Base-by-base conservation (phyloP, 192 early-diverging fungal species). In the Chytriomyces sp. region DNA sequence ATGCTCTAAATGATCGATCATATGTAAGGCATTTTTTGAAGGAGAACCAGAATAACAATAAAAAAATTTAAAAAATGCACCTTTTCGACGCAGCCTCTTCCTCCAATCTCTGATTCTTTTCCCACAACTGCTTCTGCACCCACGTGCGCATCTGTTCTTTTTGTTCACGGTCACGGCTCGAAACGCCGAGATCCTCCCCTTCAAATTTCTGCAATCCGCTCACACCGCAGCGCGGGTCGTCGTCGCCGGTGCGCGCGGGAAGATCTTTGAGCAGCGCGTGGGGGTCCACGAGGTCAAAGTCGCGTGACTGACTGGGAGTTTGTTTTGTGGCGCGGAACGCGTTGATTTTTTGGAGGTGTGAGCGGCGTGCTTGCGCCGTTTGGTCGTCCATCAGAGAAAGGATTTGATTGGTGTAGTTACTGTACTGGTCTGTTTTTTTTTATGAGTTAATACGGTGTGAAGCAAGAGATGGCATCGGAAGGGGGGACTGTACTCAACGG, bases 251-350 rank as follows among this genome's bases (percentile, higher is more conserved):
- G n/a, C 87, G 79, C n/a, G 85, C 85, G 5, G 88, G 88, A 5
- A 67, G 57, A 53, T 89, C 87, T 7, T 86, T 87, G 43, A 63
- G 59, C 5, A 87, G 72, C 11, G 82, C 83, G 7, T 77, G 16
- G 20, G 87, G 88, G 59, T 89, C 86, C 73, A 86, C 83, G 6
- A 89, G 80, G 77, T 89, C 87, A 64, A 85, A 89, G 65, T 89
- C 88, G 10, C 88, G 78, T 10, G 86, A 80, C 64, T 84, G 83
- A 59, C 63, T 24, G 18, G 84, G 79, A 20, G 82, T 61, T 59
- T 89, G 86, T 46, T 89, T 62, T 13, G 72, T 46, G 1, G 23
- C 43, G 11, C 88, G 87, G 79, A 82, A 89, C 5, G 76, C 62
- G 71, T 89, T 85, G 23, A 86, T 69, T 7, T 79, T 71, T 28